Base-by-base conservation (phyloP, 768 basidiomycete genomes). In the Strobilomyces echinocephalus region DNA sequence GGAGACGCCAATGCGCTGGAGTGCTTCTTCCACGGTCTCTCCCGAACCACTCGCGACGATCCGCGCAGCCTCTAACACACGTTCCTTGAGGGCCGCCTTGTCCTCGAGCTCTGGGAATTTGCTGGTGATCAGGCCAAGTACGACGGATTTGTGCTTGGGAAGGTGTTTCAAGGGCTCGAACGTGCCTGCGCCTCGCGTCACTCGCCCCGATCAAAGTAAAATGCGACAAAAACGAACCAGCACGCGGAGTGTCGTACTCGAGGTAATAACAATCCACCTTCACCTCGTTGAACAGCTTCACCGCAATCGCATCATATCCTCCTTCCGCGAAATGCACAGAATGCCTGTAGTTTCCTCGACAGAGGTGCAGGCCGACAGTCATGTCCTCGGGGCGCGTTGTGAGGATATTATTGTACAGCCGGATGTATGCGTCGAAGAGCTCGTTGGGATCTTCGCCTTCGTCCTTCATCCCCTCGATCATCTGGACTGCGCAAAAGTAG, bases 401-500 rank as follows among this genome's bases (percentile, higher is more conserved):
- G 18, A 79, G 59, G 54, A 70, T 68, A 33, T 66, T 66, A 55
- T 70, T 71, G 65, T 74, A 76, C 41, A 73, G 62, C 56, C 69
- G 63, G 61, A 76, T 73, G 55, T 73, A 87, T 67, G 80, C 79
- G 53, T 87, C 79, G 18, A 91, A 74, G 39, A 90, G 74, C 4
- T 77, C 77, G 47, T 79, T 81, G 16, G 81, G 77, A 67, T 90
- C 83, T n/a, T 81, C 73, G 0, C 80, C 81, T 40, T 77, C 79
- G 24, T 73, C 74, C 63, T 76, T 75, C 82, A 89, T 84, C 18
- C 78, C 79, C 56, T 75, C 59, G 42, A 78, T 66, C 73, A 79
- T 79, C 1, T 63, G 63, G 55, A 84, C 80, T 51, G 76, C 75
- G 65, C 88, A 91, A 64, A 88, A 87, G 71, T 82, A 88, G 39